phyloP scores from a whole-genome alignment of 2,329 filamentous ascomycete genomes.

The Oidium heveae region DNA sequence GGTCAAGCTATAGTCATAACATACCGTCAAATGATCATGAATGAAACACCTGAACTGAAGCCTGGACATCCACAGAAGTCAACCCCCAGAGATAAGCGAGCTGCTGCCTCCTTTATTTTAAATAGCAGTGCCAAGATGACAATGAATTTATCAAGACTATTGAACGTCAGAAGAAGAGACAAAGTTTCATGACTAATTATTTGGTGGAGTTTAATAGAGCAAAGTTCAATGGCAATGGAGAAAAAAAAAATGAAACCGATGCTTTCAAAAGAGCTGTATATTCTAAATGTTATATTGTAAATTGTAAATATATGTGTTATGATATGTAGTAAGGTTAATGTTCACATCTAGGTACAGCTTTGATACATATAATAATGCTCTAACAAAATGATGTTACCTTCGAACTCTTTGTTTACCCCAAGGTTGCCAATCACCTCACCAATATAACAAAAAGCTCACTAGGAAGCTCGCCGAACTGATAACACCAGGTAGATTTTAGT shows the following conservation, averaged over 20 bases:
- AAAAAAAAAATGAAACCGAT: background rate
- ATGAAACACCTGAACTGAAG: background rate
- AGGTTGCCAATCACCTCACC: no score
- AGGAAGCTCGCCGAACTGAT: no score
- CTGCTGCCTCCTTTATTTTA: background rate
- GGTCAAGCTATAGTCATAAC: background rate
- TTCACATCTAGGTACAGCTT: no score
- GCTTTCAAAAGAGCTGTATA: background rate
- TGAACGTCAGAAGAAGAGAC: background rate
- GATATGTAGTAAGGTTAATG: no score
- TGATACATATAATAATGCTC: no score
- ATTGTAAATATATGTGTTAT: no score
- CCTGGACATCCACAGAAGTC: background rate
- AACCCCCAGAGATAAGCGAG: background rate
- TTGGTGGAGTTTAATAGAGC: background rate
- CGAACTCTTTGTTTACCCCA: no score
- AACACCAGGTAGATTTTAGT: background rate
- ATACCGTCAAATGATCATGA: background rate
- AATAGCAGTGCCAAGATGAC: background rate
- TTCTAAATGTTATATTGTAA: no score
- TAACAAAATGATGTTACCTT: no score
- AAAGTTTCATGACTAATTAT: background rate
- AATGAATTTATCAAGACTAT: background rate
- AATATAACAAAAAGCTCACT: no score
- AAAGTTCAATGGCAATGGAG: background rate